Conservation (phyloP, 1,284 basidiomycete genomes). For the Pholiota adiposa region DNA sequence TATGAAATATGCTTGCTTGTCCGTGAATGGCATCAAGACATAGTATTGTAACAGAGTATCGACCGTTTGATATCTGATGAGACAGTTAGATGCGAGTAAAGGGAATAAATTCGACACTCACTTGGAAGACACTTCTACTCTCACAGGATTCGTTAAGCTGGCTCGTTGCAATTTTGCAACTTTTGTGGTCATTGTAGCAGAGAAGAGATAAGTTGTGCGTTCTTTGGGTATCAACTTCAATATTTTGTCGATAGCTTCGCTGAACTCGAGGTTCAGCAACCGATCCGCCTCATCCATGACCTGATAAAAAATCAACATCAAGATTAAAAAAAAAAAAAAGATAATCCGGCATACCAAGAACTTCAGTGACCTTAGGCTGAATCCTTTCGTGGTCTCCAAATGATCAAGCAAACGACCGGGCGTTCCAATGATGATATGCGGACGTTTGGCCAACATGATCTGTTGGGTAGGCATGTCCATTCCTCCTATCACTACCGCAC, state of each 20-base stretch:
- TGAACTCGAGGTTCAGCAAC: slow-evolving; percentile 97
- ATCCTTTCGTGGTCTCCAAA: slow-evolving; percentile 98
- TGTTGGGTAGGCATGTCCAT: slow-evolving; percentile 95
- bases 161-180: slow-evolving; percentile 97
- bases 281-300: slow-evolving; percentile 98
- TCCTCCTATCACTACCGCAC: slow-evolving; percentile 93
- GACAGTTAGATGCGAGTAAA: not conserved
- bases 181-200: slow-evolving; percentile 99
- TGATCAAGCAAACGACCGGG: slow-evolving; percentile 96
- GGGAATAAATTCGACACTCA: slow-evolving; percentile 43
- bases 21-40: slow-evolving; percentile 89
- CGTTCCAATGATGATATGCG: slow-evolving; percentile 97
- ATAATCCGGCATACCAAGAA: slow-evolving; percentile 72
- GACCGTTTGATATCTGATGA: slow-evolving; percentile 90
- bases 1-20: slow-evolving; percentile 93
- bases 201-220: slow-evolving; percentile 95
- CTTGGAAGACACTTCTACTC: slow-evolving; percentile 95
- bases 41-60: slow-evolving; percentile 96
- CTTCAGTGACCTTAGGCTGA: slow-evolving; percentile 86
- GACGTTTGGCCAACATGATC: slow-evolving; percentile 91
- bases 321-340: slow-evolving; percentile 3
- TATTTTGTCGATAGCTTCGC: slow-evolving; percentile 96
- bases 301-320: slow-evolving; percentile 46
- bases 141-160: slow-evolving; percentile 93
- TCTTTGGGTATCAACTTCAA: slow-evolving; percentile 95